A percentile compares a stretch with the other conserved stretches of the same genome.
phyloP scores from a whole-genome alignment of 2,329 filamentous ascomycete genomes.

The Alternaria brassicae region DNA sequence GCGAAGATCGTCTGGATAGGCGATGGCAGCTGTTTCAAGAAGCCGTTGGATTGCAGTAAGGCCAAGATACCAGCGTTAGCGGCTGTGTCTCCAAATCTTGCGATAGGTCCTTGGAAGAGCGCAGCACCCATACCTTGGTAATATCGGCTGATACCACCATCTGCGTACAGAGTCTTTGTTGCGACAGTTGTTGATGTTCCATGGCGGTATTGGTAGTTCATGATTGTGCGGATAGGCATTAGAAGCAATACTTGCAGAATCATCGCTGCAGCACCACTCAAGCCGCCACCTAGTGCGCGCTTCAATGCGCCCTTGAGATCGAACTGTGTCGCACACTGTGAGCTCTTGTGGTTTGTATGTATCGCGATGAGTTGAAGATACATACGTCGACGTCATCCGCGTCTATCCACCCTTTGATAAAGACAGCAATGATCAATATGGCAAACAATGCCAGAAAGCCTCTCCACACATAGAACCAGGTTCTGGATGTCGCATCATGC shows the following conservation, averaged over 20 bases:
- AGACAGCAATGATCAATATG: conserved; percentile 25
- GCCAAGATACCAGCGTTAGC: conserved; percentile 41
- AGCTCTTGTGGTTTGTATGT: neutral
- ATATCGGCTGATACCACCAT: conserved; percentile 36
- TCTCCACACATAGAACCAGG: conserved; percentile 31
- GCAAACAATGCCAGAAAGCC: conserved; percentile 18
- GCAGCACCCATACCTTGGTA: conserved; percentile 38
- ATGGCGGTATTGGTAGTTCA: conserved; percentile 45
- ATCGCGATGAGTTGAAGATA: neutral
- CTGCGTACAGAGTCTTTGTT: conserved; percentile 34
- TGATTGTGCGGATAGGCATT: conserved; percentile 42
- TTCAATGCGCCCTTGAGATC: conserved; percentile 38
- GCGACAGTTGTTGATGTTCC: conserved; percentile 34
- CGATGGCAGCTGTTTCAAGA: conserved; percentile 32
- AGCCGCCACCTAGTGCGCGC: conserved; percentile 35
- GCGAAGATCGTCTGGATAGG: conserved; percentile 39
- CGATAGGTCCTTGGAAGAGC: conserved; percentile 36
- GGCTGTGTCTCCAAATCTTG: conserved; percentile 41
- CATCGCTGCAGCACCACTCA: conserved; percentile 43
- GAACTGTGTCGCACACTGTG: conserved; percentile 21
- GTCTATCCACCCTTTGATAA: conserved; percentile 39
- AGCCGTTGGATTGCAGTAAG: conserved; percentile 35
- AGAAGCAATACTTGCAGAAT: conserved; percentile 38
- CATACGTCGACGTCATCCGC: conserved; percentile 38
- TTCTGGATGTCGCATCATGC: conserved; percentile 18